phyloP scores from a whole-genome alignment of 2,329 filamentous ascomycete genomes.

The Nakataea oryzae region DNA sequence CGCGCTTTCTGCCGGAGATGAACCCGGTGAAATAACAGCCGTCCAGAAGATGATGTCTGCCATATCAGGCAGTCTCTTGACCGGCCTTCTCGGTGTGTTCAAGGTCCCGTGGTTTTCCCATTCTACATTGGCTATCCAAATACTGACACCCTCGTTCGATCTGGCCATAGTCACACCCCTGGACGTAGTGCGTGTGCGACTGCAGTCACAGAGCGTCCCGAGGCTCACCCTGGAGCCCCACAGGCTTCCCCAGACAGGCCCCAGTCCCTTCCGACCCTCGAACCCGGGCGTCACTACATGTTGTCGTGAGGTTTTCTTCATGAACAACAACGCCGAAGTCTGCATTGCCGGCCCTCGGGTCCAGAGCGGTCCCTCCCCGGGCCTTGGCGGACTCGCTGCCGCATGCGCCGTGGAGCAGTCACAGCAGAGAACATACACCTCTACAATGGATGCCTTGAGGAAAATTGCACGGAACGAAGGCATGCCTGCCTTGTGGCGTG shows the following conservation, averaged over 20 bases:
- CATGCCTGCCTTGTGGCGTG: constrained; percentile 76
- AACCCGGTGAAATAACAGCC: constrained; percentile 60
- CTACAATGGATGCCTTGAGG: constrained; percentile 80
- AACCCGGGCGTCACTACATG: constrained; percentile 89
- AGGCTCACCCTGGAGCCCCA: constrained; percentile 20
- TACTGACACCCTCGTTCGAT: neutral
- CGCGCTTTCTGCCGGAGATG: constrained; percentile 22
- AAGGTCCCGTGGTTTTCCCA: neutral
- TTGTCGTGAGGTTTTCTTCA: constrained; percentile 95
- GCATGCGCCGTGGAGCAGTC: constrained; percentile 84
- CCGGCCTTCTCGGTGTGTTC: constrained; percentile 69
- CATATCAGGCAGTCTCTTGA: constrained; percentile 80
- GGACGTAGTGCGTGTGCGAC: constrained; percentile 88
- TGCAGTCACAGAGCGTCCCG: constrained; percentile 66
- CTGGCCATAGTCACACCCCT: constrained; percentile 68
- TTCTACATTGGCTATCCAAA: neutral
- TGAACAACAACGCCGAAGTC: constrained; percentile 72
- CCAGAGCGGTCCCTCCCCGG: constrained; percentile 31
- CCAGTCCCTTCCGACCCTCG: constrained; percentile 60
- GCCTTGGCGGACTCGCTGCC: constrained; percentile 26
- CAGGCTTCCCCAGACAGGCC: constrained; percentile 16
- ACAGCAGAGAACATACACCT: constrained; percentile 73
- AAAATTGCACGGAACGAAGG: constrained; percentile 97
- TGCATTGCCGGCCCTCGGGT: constrained; percentile 63
- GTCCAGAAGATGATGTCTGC: constrained; percentile 92